A percentile compares a stretch with the other conserved stretches of the same genome.
Conservation (phyloP, 1,139 yeast genomes). For the Saccharomyces hybrid region DNA sequence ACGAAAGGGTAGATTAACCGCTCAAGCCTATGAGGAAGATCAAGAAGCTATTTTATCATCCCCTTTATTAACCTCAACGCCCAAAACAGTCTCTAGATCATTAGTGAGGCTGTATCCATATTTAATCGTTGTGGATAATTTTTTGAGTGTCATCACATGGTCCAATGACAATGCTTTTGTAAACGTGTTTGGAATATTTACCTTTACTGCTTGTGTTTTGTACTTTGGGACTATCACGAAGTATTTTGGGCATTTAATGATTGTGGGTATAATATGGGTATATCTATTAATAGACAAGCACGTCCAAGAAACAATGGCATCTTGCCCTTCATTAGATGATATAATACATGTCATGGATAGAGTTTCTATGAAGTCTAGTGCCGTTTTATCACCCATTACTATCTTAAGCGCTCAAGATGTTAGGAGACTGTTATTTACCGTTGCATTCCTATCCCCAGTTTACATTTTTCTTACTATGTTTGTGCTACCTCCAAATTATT, state of each 20-base stretch:
- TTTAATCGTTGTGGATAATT: constrained; percentile 61
- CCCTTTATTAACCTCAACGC: constrained; percentile 73
- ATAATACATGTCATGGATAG: constrained; percentile 73
- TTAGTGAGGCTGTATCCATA: constrained; percentile 80
- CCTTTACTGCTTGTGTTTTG: constrained; percentile 54
- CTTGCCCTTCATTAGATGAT: constrained; percentile 80
- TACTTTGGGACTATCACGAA: constrained; percentile 68
- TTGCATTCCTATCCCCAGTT: constrained; percentile 76
- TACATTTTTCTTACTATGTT: constrained; percentile 67
- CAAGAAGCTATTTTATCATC: constrained; percentile 35
- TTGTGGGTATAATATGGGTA: constrained; percentile 59
- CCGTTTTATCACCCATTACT: constrained; percentile 70
- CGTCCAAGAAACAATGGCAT: constrained; percentile 47
- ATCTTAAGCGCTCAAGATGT: constrained; percentile 70
- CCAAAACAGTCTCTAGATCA: constrained; percentile 84
- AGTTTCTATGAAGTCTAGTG: constrained; percentile 67
- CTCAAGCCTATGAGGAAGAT: constrained; percentile 12
- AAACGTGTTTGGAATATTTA: constrained; percentile 52
- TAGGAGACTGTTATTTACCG: constrained; percentile 71
- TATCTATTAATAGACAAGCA: constrained; percentile 55
- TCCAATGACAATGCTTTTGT: constrained; percentile 78
- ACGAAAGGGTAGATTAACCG: constrained; percentile 7
- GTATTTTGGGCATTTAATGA: constrained; percentile 72
- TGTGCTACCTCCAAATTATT: constrained; percentile 61
- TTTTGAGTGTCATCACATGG: constrained; percentile 77